Base-by-base conservation (phyloP, 257 asterid species). In the Striga asiatica region DNA sequence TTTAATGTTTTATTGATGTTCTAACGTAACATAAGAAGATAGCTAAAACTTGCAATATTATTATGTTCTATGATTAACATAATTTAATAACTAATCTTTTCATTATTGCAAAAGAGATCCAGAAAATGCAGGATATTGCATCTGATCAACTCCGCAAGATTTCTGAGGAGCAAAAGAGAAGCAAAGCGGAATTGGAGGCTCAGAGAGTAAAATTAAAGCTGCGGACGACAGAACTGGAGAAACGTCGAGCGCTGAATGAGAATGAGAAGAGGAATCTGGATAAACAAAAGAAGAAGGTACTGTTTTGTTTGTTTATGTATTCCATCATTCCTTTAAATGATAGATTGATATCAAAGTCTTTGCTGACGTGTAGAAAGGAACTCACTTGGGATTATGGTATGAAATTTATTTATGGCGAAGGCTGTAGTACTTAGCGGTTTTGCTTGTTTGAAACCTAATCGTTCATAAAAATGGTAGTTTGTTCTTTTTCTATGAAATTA, bases 271-370 rank as follows among this genome's bases (percentile, higher is more conserved):
- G 60, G 68, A 77, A 76, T 66, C 77, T 86, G 12, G 55, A 77
- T 54, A 48, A 72, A 46, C 78, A 81, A 47, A 78, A 67, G 23
- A 70, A 75, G 4, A 81, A 66, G 97, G 97, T 86, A 77, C 17
- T n/a, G 2, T 54, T 32, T 56, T n/a, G n/a, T n/a, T 58, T 66
- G 37, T 34, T 50, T 22, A n/a, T n/a, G n/a, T 18, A 25, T 60
- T 21, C 27, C 35, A 27, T 60, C 54, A 16, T 32, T 59, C 17
- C 48, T 20, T 61, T 34, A 32, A 24, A 55, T 16, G 5, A 45
- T 19, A 50, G n/a, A n/a, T n/a, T 31, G 11, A 9, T 50, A 11
- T 66, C 50, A 32, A 53, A 46, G 28, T 60, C 31, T 42, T 28
- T 52, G 59, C 43, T 11, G 37, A 14, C 58, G 28, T 67, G 62